Evolutionary conservation across 2,329 filamentous ascomycete genomes (phyloP), one percentile per base, ranked within the genome.

Genomic region (Parafenestella ontariensis): DNA sequence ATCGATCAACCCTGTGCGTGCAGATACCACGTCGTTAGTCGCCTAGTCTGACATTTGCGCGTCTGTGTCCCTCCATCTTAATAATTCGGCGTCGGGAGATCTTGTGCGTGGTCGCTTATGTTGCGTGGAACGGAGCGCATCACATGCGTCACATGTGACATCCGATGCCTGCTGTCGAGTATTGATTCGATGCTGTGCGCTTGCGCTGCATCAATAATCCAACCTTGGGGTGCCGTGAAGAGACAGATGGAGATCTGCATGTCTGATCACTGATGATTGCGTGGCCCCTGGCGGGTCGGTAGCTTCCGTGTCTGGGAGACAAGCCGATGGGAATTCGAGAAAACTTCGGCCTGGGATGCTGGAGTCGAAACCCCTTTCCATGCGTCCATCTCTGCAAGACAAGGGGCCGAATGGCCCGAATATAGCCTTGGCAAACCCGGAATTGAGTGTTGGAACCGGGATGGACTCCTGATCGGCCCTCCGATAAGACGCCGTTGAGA

Each of bases 221-320:
- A 7, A 31, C 28, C 53, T 42, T 29, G 37, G 42, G 31, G 10
- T 29, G 34, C 43, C 17, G 18, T 45, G 49, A 49, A 56, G 47
- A 49, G 37, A 46, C 33, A 18, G 43, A 33, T 46, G 48, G 40
- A 45, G 59, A 67, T 66, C 66, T 59, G 58, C 63, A 37, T 36
- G 46, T 17, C 42, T 56, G 58, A 54, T 58, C 48, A 53, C 58
- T 59, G 37, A 51, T 62, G 64, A 62, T 63, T 65, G 62, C 65
- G 61, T 61, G 62, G 60, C 58, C 58, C 36, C 54, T 57, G 54
- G 54, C 58, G 62, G 62, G 39, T 65, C 62, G 64, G 64, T 46
- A 67, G 61, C 56, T 61, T 59, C 64, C 63, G 63, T 50, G 33
- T 59, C 56, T 59, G 65, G 56, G 54, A 61, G 54, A 46, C 56